Evolutionary conservation across 148 eudicot species (phyloP).

Genomic region (Vaccinium corymbosum): DNA sequence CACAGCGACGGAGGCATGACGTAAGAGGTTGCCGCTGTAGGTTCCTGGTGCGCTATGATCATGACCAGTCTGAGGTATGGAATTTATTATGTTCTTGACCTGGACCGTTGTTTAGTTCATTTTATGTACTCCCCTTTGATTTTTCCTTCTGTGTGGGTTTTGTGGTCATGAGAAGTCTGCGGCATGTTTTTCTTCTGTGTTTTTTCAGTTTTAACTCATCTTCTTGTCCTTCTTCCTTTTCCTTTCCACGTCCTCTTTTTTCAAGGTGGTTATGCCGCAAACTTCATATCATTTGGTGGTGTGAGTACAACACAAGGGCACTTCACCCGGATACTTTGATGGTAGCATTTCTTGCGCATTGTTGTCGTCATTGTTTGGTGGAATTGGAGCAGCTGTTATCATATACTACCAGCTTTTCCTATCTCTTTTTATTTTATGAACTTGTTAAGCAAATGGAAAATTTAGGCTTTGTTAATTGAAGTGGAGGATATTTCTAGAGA

Average conservation of each 20-base stretch:
- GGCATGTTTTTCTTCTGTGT: not conserved
- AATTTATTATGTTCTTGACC: not conserved
- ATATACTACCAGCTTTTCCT: not conserved
- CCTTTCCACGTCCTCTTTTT: not conserved
- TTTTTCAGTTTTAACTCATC: not conserved
- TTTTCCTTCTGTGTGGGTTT: not conserved
- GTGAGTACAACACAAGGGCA: not conserved
- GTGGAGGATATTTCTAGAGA: not conserved
- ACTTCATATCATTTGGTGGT: not conserved
- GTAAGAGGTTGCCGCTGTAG: constrained; percentile 98
- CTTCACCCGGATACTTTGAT: not conserved
- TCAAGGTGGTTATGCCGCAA: not conserved
- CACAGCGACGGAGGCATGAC: constrained; percentile 95
- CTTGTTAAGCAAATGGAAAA: not conserved
- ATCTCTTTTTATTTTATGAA: too few species aligned
- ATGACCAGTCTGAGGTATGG: constrained; percentile 92
- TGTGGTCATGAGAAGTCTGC: not conserved
- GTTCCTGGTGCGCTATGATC: constrained; percentile 93
- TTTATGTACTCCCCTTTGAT: not conserved
- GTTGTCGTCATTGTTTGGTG: not conserved
- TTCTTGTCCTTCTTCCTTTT: not conserved
- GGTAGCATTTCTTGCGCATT: constrained; percentile 3
- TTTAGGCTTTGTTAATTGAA: not conserved
- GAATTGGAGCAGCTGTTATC: not conserved
- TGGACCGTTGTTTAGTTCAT: not conserved